phyloP scores from a whole-genome alignment of 192 early-diverging fungal species.

The Podila horticola region DNA sequence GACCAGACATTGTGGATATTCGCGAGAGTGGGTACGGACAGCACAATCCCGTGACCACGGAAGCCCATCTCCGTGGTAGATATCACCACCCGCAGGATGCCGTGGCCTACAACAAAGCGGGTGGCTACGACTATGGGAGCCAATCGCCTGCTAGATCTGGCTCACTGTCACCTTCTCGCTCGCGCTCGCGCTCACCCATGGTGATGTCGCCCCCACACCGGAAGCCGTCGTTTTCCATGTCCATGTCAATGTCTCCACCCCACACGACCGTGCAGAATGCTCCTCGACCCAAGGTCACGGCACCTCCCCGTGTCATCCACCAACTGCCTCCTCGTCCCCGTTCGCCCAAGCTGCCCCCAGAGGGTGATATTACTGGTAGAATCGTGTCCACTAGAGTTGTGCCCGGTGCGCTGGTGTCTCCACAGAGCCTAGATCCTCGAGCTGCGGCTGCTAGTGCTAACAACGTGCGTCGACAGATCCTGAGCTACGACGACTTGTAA shows the following conservation, averaged over 20 bases:
- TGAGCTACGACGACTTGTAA: not conserved
- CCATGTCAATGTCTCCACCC: constrained; percentile 4
- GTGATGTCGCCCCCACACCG: not conserved
- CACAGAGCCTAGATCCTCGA: not conserved
- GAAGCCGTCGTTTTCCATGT: not conserved
- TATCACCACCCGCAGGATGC: not conserved
- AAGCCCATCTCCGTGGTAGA: not conserved
- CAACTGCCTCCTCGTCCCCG: not conserved
- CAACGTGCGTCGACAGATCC: not conserved
- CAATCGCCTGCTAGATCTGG: not conserved
- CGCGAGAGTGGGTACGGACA: no score
- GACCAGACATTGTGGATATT: no score
- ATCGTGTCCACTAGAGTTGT: not conserved
- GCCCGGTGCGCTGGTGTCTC: not conserved
- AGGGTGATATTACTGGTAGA: not conserved
- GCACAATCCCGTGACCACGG: not conserved
- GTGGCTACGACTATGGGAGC: not conserved
- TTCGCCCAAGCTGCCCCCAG: constrained; percentile 1
- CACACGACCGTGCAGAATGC: not conserved
- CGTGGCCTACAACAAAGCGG: not conserved
- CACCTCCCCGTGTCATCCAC: not conserved
- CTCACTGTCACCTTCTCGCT: not conserved
- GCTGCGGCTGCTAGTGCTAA: not conserved
- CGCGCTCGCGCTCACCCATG: constrained; percentile 1
- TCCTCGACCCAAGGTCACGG: not conserved